Conservation (phyloP, 2,329 filamentous ascomycete genomes). For the Fusarium dimerum region DNA sequence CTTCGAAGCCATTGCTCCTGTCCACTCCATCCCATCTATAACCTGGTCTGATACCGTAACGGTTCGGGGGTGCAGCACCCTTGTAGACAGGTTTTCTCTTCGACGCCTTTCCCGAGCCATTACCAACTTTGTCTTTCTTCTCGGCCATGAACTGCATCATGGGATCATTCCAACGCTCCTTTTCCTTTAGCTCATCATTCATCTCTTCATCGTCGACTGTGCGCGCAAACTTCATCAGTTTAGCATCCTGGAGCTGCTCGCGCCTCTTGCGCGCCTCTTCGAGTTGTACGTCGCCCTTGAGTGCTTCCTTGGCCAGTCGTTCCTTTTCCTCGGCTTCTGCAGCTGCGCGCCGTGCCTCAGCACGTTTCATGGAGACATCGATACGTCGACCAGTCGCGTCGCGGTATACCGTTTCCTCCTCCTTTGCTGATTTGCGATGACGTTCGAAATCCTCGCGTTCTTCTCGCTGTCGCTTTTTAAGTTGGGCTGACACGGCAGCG, state of each 20-base stretch:
- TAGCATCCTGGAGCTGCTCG: slow-evolving; percentile 76
- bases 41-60: slow-evolving; percentile 89
- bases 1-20: slow-evolving; percentile 89
- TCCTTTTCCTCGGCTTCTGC: slow-evolving; percentile 73
- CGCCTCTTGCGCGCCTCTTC: slow-evolving; percentile 64
- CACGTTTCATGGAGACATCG: slow-evolving; percentile 87
- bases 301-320: slow-evolving; percentile 64
- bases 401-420: slow-evolving; percentile 87
- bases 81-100: slow-evolving; percentile 68
- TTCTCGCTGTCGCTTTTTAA: slow-evolving; percentile 65
- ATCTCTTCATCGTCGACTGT: slow-evolving; percentile 82
- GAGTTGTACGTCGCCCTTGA: slow-evolving; percentile 84
- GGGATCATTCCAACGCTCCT: slow-evolving; percentile 89
- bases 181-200: slow-evolving; percentile 78
- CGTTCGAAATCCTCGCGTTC: slow-evolving; percentile 56
- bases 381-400: slow-evolving; percentile 94
- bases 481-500: slow-evolving; percentile 70
- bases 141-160: slow-evolving; percentile 75
- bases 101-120: slow-evolving; percentile 33
- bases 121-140: slow-evolving; percentile 36
- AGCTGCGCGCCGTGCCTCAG: slow-evolving; percentile 70
- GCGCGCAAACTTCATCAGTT: slow-evolving; percentile 77
- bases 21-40: slow-evolving; percentile 98
- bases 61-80: slow-evolving; percentile 82
- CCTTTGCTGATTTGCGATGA: slow-evolving; percentile 45